Evolutionary conservation across 1,139 yeast genomes (phyloP).

Genomic region (Lodderomyces parapsilosis): DNA sequence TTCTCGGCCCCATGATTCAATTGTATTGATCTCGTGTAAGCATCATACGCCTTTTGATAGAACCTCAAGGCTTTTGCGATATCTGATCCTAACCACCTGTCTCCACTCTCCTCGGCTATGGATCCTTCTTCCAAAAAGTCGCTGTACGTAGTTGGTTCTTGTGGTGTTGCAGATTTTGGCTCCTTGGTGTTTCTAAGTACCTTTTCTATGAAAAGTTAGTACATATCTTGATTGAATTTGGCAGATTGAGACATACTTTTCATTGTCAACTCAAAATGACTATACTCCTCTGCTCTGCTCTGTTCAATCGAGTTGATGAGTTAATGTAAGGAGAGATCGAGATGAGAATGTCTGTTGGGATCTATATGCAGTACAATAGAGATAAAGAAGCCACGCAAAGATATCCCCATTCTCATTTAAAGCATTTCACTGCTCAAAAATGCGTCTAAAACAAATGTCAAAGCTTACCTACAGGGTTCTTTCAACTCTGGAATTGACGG

Average conservation of each 20-base stretch:
- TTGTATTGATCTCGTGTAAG: slow-evolving; percentile 32
- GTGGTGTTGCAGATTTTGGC: background rate
- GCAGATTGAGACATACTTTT: background rate
- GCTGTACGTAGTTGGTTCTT: slow-evolving; percentile 36
- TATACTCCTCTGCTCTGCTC: no score
- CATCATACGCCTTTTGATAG: slow-evolving; percentile 47
- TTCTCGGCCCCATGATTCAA: slow-evolving; percentile 12
- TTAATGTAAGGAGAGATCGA: no score
- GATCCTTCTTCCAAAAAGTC: slow-evolving; percentile 50
- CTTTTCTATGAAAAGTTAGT: slow-evolving; percentile 13
- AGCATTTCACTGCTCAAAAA: no score
- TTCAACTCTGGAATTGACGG: no score
- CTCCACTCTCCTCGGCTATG: slow-evolving; percentile 55
- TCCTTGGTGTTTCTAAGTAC: slow-evolving; percentile 18
- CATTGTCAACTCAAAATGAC: background rate
- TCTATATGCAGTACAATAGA: no score
- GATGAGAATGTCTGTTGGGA: no score
- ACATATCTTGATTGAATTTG: background rate
- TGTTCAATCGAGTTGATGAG: background rate
- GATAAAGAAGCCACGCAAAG: no score
- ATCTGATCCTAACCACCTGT: slow-evolving; percentile 58
- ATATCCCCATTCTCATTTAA: no score
- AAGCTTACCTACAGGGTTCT: no score
- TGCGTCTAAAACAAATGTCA: no score
- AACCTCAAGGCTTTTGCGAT: slow-evolving; percentile 52